Percentiles rank a stretch among this genome's conserved stretches.
Evolutionary conservation across 192 early-diverging fungal genomes (phyloP).

Genomic region (Coemansia sp.): DNA sequence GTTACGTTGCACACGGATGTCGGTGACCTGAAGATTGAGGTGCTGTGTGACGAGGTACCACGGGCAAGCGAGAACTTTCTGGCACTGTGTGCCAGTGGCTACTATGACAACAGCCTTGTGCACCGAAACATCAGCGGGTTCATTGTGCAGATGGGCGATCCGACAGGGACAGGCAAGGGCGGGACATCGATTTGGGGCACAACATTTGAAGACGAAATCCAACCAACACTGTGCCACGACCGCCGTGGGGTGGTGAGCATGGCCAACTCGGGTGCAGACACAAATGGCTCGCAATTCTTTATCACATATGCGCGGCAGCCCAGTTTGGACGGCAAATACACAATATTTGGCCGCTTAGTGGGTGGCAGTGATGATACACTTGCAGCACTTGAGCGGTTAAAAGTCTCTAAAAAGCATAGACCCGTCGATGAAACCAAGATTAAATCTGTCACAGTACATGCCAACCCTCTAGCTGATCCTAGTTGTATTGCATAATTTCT

Average conservation of each 20-base stretch:
- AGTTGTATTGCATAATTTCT: constrained; percentile 13
- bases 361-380: constrained; percentile 80
- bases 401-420: constrained; percentile 78
- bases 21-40: constrained; percentile 92
- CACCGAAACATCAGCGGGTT: constrained; percentile 85
- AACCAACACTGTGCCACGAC: constrained; percentile 79
- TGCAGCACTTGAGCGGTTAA: constrained; percentile 82
- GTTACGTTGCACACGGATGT: constrained; percentile 91
- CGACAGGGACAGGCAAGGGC: constrained; percentile 83
- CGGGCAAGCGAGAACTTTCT: constrained; percentile 91
- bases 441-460: constrained; percentile 79
- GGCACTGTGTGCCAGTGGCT: constrained; percentile 90
- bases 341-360: constrained; percentile 70
- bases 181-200: constrained; percentile 83
- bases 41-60: constrained; percentile 87
- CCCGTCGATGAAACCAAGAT: constrained; percentile 81
- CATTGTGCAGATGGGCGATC: constrained; percentile 90
- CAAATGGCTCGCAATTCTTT: constrained; percentile 90
- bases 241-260: constrained; percentile 85
- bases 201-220: constrained; percentile 80
- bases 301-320: constrained; percentile 87
- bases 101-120: constrained; percentile 85
- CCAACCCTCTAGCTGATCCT: constrained; percentile 88
- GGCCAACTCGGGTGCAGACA: constrained; percentile 89
- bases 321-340: constrained; percentile 88